A percentile compares a stretch with the other conserved stretches of the same genome.
phyloP scores from a whole-genome alignment of 495 filamentous ascomycete genomes.

The Amphirosellinia nigrospora region DNA sequence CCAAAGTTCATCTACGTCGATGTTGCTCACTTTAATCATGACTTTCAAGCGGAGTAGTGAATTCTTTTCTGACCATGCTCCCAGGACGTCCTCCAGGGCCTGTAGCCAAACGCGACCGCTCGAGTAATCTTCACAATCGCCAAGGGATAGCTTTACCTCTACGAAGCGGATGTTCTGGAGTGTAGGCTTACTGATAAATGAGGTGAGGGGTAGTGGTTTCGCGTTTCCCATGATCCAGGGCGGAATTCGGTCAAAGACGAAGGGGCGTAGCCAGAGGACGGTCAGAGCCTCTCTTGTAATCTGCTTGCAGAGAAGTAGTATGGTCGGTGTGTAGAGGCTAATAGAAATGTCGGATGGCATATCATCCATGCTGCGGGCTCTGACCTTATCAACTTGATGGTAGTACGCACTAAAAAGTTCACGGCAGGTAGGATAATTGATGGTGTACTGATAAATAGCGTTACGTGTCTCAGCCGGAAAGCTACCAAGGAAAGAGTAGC shows the following conservation, averaged over 20 bases:
- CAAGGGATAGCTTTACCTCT: conserved; percentile 41
- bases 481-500: conserved; percentile 33
- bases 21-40: conserved; percentile 38
- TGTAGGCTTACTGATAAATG: conserved; percentile 38
- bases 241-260: conserved; percentile 46
- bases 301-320: conserved; percentile 45
- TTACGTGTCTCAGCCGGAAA: conserved; percentile 45
- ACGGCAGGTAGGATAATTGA: conserved; percentile 37
- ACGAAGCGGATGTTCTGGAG: conserved; percentile 41
- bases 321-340: conserved; percentile 37
- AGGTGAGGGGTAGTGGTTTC: conserved; percentile 35
- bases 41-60: conserved; percentile 37
- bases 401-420: conserved; percentile 41
- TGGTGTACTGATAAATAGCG: conserved; percentile 38
- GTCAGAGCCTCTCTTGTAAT: conserved; percentile 43
- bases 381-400: conserved; percentile 33
- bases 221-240: conserved; percentile 42
- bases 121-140: conserved; percentile 32
- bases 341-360: conserved; percentile 11
- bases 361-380: conserved; percentile 13
- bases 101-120: conserved; percentile 41
- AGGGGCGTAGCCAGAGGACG: conserved; percentile 31
- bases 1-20: conserved; percentile 32
- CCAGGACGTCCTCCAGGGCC: conserved; percentile 34
- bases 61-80: conserved; percentile 35